phyloP scores from a whole-genome alignment of 208 protist genomes.

The Spongospora subterranea region DNA sequence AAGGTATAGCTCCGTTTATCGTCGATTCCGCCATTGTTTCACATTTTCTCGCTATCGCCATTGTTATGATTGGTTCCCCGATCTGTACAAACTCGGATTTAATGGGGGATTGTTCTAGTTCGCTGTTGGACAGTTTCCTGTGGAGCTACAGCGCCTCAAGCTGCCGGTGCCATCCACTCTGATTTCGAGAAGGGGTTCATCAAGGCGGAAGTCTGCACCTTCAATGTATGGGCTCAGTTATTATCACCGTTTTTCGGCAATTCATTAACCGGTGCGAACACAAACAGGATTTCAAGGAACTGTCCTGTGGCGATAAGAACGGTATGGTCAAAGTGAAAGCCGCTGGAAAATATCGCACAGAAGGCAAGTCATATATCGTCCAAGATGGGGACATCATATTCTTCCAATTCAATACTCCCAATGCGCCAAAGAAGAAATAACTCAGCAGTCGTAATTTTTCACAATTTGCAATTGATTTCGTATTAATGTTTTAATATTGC shows the following conservation, averaged over 20 bases:
- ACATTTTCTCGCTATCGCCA: too few relatives aligned
- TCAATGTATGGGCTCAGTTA: slow-evolving; percentile 69
- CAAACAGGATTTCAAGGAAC: slow-evolving; percentile 92
- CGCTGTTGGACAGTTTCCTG: slow-evolving; percentile 96
- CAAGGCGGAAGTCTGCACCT: slow-evolving; percentile 75
- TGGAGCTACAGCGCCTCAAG: slow-evolving; percentile 82
- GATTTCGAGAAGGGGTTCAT: slow-evolving; percentile 94
- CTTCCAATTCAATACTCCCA: slow-evolving; percentile 71
- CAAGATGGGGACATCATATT: slow-evolving; percentile 98
- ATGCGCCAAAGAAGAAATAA: slow-evolving; percentile 29
- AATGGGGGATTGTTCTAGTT: slow-evolving; percentile 63
- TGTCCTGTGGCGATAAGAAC: slow-evolving; percentile 84
- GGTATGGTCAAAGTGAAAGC: slow-evolving; percentile 75
- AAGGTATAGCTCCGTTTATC: too few relatives aligned
- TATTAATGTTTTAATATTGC: too few relatives aligned
- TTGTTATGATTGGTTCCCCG: too few relatives aligned
- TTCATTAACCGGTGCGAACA: not conserved
- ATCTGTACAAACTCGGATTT: not conserved
- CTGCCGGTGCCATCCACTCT: slow-evolving; percentile 97
- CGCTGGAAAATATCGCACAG: slow-evolving; percentile 90
- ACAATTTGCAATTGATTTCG: too few relatives aligned
- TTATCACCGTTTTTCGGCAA: not conserved
- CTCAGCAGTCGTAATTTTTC: too few relatives aligned
- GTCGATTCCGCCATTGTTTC: too few relatives aligned
- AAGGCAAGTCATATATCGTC: slow-evolving; percentile 95